These are phyloP conservation scores for Lichtheimia hyalospora DNA, from an alignment of 371 early-diverging fungal species.

Conservation along the genomic window DNA sequence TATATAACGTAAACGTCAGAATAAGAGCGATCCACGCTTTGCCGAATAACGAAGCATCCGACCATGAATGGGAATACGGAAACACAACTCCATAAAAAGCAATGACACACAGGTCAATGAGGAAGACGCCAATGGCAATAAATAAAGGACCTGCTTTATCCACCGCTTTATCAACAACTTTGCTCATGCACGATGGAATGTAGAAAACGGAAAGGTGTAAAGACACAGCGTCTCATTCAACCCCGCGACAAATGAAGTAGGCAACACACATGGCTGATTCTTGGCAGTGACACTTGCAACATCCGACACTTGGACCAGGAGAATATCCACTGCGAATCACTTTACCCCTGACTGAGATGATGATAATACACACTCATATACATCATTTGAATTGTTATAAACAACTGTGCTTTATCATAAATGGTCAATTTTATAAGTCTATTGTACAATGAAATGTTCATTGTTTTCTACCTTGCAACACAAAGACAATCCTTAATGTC, in stretches of 20 bases:
- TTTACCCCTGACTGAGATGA: no score
- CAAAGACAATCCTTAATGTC: no score
- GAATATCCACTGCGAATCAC: no score
- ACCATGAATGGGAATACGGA: slow-evolving; percentile 41
- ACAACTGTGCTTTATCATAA: no score
- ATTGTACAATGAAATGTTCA: no score
- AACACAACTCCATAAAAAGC: slow-evolving; percentile 51
- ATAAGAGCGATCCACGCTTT: slow-evolving; percentile 28
- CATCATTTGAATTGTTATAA: no score
- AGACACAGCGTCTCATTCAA: neutral
- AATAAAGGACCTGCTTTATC: slow-evolving; percentile 56
- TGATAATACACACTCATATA: no score
- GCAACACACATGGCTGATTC: neutral
- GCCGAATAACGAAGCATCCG: slow-evolving; percentile 24
- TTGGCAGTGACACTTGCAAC: no score
- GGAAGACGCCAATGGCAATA: slow-evolving; percentile 48
- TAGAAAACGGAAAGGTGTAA: neutral
- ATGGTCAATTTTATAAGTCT: no score
- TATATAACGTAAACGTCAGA: slow-evolving; percentile 43
- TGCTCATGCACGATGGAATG: slow-evolving; percentile 25
- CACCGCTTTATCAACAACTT: slow-evolving; percentile 53
- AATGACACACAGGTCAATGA: slow-evolving; percentile 50
- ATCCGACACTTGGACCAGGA: no score
- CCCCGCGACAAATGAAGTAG: neutral
- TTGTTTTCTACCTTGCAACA: no score